Base-by-base conservation (phyloP, 805 yeast species). In the Starmerella geochares region DNA sequence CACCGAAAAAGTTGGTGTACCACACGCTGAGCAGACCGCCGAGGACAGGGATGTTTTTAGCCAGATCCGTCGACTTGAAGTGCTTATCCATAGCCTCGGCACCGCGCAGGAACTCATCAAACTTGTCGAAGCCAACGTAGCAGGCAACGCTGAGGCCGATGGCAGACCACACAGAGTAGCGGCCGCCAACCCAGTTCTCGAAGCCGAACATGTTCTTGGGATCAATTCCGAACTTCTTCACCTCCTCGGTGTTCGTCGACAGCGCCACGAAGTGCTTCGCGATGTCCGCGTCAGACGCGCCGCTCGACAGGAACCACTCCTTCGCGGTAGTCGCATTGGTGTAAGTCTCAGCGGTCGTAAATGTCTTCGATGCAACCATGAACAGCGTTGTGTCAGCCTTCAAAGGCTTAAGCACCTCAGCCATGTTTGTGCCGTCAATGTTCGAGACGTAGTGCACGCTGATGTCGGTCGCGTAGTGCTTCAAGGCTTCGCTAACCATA, bases 141-240 rank as follows among this genome's bases (percentile, higher is more conserved):
- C 92, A 72, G 62, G 95, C 94, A 56, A 92, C 90, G 25, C 96
- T 85, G 61, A 92, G 79, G 55, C 99, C 99, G 68, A 92, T 92
- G 56, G 98, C 94, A 38, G 95, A 85, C 99, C 99, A 92, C 55
- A 92, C 98, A n/a, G 98, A 92, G 81, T 92, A 92, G 71, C 99
- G 83, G 67, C 99, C 99, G 65, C 99, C 99, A 58, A 92, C 99
- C 98, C 98, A 92, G 72, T 74, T 82, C 69, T 88, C 96, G 64
- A 92, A 92, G 57, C 94, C 97, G 71, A 92, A 92, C 99, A 92
- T 92, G 77, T 92, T 92, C 68, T 80, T 83, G 67, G 96, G 80
- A 74, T 92, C 97, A 60, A 92, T 92, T 65, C 99, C 99, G 63
- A 92, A 92, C 72, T 86, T 84, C 63, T 81, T 76, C 57, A 92